These are phyloP conservation scores for Simmondsia chinensis DNA, from an alignment of 148 eudicot species.

Conservation along the genomic window DNA sequence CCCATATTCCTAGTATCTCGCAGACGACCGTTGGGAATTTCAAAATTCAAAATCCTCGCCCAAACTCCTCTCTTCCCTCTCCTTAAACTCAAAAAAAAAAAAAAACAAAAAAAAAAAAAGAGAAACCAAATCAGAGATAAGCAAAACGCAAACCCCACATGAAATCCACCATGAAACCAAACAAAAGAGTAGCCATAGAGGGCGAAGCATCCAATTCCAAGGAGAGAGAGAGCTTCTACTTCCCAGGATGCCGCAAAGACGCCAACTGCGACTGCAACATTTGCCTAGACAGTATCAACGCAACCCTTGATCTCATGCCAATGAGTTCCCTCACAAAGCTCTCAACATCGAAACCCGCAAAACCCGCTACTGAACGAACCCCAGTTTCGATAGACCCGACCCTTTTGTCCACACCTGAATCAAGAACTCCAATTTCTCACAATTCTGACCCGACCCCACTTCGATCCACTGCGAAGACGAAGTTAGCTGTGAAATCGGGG, in stretches of 20 bases:
- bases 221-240: conserved; percentile 33
- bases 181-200: too few species aligned
- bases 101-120: too few species aligned
- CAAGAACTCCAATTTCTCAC: conserved; percentile 6
- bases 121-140: too few species aligned
- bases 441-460: conserved; percentile 9
- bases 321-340: conserved; percentile 28
- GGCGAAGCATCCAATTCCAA: conserved; percentile 2
- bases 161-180: too few species aligned
- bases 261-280: conserved; percentile 63
- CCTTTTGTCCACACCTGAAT: conserved; percentile 29
- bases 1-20: too few species aligned
- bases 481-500: conserved; percentile 8
- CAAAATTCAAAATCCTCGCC: too few species aligned
- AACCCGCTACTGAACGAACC: conserved; percentile 10
- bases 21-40: too few species aligned
- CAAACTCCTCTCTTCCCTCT: too few species aligned
- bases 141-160: too few species aligned
- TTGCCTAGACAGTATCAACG: conserved; percentile 59
- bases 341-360: conserved; percentile 21
- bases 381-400: conserved; percentile 34
- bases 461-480: conserved; percentile 12
- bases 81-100: too few species aligned
- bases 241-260: conserved; percentile 60
- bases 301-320: conserved; percentile 67